A percentile compares a stretch with the other conserved stretches of the same genome.
These are phyloP conservation scores for Lunasporangiospora selenospora DNA, from an alignment of 192 early-diverging fungal genomes.

Conservation along the genomic window DNA sequence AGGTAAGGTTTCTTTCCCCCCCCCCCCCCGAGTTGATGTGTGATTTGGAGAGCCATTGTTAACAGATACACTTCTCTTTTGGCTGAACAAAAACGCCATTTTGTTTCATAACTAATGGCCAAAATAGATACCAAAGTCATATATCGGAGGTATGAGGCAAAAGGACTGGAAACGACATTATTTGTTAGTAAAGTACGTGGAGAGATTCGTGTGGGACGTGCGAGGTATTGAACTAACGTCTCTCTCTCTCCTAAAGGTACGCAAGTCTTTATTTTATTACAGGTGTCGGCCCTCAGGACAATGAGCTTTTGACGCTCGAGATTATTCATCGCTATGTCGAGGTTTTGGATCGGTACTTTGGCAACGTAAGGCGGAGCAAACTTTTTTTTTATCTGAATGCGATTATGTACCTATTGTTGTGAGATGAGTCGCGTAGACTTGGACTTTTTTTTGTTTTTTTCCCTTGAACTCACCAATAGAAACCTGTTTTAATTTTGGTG, in stretches of 20 bases:
- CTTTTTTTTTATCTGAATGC: neutral
- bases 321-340: slow-evolving; percentile 99
- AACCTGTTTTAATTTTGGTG: too few relatives aligned
- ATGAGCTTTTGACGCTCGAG: slow-evolving; percentile 93
- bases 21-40: too few relatives aligned
- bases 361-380: slow-evolving; percentile 69
- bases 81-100: neutral
- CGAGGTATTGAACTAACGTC: neutral
- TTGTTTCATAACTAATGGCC: too few relatives aligned
- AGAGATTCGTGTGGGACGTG: neutral
- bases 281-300: slow-evolving; percentile 94
- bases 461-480: neutral
- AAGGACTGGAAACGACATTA: neutral
- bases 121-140: slow-evolving; percentile 69
- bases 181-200: neutral
- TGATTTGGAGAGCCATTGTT: too few relatives aligned
- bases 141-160: slow-evolving; percentile 58
- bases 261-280: slow-evolving; percentile 95
- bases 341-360: slow-evolving; percentile 96
- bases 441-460: neutral
- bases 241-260: slow-evolving; percentile 67
- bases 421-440: too few relatives aligned
- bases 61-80: too few relatives aligned
- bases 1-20: too few relatives aligned
- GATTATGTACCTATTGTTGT: slow-evolving; percentile 9